Base-by-base conservation (phyloP, 257 asterid genomes). In the Striga asiatica region DNA sequence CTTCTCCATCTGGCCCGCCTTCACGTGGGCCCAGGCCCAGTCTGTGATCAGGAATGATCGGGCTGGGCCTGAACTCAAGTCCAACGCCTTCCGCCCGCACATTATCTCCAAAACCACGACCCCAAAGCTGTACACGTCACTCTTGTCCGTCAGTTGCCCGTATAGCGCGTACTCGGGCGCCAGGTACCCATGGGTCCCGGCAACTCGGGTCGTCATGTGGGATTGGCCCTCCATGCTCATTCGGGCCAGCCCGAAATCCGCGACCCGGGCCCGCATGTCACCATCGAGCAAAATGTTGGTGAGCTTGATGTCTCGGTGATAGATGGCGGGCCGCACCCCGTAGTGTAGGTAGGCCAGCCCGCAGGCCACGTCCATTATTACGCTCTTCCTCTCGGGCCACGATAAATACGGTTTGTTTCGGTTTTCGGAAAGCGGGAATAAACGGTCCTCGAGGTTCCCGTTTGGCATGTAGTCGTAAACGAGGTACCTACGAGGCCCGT, bases 101-200 rank as follows among this genome's bases (percentile, higher is more conserved):
- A 89, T 86, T 24, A 89, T 81, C 85, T 89, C 98, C 82, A 89
- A 55, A 31, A 89, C 68, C 13, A 89, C 94, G 0, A 85, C 85
- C 1, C 97, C 97, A 49, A 89, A 89, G 70, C 97, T 89, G 54
- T 89, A 89, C 7, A 89, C 93, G 31, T 86, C 98, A 1, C 98
- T 89, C 62, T 83, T 89, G 62, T 89, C 95, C 0, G 98, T 89
- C 60, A 89, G 56, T 48, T 83, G 94, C 19, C 98, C 98, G 3
- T 89, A 89, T 4, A 89, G 81, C 11, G 98, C 98, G 13, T 83
- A 89, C 54, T 89, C 96, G 0, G 98, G 96, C 0, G 96, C 98
- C 43, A 89, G 69, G 60, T 89, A 89, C 6, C 98, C 98, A 12
- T 83, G 96, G 0, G 96, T 89, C 32, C 98, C 98, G 0, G 98